Evolutionary conservation across 441 rosid species (phyloP).

Genomic region (Aleurites moluccanus): DNA sequence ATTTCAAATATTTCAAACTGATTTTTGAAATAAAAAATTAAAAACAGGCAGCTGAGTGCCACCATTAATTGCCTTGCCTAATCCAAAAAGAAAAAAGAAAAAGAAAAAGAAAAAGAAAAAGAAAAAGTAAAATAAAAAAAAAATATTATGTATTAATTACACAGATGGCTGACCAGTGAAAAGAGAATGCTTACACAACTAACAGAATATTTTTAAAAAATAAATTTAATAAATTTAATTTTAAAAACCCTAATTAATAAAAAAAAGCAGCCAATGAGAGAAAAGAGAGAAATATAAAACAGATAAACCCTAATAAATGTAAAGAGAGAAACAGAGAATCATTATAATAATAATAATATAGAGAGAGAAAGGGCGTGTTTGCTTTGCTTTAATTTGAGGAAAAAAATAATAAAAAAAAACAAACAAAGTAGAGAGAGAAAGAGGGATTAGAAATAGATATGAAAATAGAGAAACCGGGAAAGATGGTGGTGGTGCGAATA

Average conservation of each 20-base stretch:
- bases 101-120: not conserved
- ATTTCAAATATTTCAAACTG: no score
- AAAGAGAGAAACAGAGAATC: no score
- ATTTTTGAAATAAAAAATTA: not conserved
- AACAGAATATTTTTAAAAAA: slow-evolving; percentile 16
- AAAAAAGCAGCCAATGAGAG: not conserved
- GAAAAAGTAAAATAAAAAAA: not conserved
- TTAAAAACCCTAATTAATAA: not conserved
- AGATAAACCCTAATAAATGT: slow-evolving; percentile 17
- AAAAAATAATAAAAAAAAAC: not conserved
- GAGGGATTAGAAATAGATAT: not conserved
- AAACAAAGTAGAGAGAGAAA: not conserved
- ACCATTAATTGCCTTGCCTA: not conserved
- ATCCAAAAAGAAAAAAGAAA: not conserved
- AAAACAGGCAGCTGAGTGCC: not conserved
- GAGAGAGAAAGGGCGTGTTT: not conserved
- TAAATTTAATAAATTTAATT: not conserved
- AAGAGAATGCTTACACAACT: slow-evolving; percentile 17
- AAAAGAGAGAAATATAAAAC: not conserved
- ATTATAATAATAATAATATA: not conserved
- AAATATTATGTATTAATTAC: slow-evolving; percentile 7
- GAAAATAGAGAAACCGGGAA: slow-evolving; percentile 6
- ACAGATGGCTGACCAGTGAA: slow-evolving; percentile 27
- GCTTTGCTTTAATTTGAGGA: slow-evolving; percentile 11
- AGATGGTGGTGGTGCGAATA: slow-evolving; percentile 10